Percentiles rank a stretch among this genome's conserved stretches.
These are phyloP conservation scores for Ilyonectria mors-panacis DNA, from an alignment of 2,329 filamentous ascomycete genomes.

Conservation along the genomic window DNA sequence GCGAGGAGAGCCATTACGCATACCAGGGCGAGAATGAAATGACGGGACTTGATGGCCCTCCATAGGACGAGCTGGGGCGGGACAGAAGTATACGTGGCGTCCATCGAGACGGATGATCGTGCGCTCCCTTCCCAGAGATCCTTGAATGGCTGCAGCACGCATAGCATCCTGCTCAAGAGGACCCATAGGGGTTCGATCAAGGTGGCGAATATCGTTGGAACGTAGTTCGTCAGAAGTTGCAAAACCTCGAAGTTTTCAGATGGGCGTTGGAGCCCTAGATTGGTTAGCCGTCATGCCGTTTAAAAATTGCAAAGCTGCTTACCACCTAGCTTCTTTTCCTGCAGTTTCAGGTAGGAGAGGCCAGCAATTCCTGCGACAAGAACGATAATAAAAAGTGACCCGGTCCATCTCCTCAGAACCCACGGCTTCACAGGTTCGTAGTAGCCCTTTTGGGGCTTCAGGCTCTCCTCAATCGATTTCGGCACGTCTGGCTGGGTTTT, in stretches of 20 bases:
- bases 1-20: conserved; percentile 64
- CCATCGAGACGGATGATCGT: conserved; percentile 54
- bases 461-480: neutral
- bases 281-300: neutral
- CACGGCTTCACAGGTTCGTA: conserved; percentile 47
- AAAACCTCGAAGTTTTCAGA: conserved; percentile 52
- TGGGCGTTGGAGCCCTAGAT: conserved; percentile 51
- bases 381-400: conserved; percentile 27
- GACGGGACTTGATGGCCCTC: conserved; percentile 60
- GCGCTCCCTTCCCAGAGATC: conserved; percentile 60
- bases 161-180: conserved; percentile 66
- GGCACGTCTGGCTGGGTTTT: neutral
- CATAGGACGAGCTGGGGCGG: conserved; percentile 68
- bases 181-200: conserved; percentile 71
- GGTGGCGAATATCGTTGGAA: conserved; percentile 69
- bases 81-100: conserved; percentile 66
- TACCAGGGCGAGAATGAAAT: conserved; percentile 63
- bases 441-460: conserved; percentile 27
- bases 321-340: conserved; percentile 43
- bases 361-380: conserved; percentile 25
- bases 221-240: conserved; percentile 62
- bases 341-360: conserved; percentile 44
- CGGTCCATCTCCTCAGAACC: conserved; percentile 35
- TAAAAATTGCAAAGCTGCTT: neutral
- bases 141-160: conserved; percentile 68